phyloP scores from a whole-genome alignment of 2,329 filamentous ascomycete genomes.

The Pezicula neosporulosa region DNA sequence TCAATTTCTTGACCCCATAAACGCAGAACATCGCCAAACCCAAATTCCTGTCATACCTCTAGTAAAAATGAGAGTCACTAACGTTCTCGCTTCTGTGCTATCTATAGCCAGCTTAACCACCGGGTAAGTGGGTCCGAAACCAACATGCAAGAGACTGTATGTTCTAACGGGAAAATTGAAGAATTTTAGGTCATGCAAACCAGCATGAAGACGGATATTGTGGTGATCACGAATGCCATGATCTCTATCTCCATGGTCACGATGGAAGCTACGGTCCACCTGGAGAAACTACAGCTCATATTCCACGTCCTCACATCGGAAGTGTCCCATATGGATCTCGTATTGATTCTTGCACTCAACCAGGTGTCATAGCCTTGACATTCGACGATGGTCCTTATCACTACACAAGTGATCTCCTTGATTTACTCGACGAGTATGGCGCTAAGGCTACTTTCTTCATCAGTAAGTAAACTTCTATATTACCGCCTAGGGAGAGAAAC shows the following conservation, averaged over 20 bases:
- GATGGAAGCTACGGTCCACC: conserved; percentile 51
- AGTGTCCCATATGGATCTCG: conserved; percentile 49
- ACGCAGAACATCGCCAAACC: too few relatives aligned
- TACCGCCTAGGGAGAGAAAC: too few relatives aligned
- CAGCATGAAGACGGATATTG: conserved; percentile 45
- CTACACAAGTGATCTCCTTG: conserved; percentile 57
- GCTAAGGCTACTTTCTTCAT: conserved; percentile 58
- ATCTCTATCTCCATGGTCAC: conserved; percentile 53
- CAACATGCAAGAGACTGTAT: not conserved
- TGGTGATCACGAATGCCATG: conserved; percentile 55
- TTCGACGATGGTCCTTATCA: conserved; percentile 63
- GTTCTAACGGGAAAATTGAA: not conserved
- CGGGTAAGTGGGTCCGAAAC: too few relatives aligned
- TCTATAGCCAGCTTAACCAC: too few relatives aligned
- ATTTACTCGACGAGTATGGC: conserved; percentile 50
- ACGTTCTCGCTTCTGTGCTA: too few relatives aligned
- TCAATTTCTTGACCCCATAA: too few relatives aligned
- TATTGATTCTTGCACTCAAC: conserved; percentile 49
- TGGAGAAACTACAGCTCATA: conserved; percentile 47
- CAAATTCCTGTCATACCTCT: too few relatives aligned
- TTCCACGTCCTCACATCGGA: conserved; percentile 47
- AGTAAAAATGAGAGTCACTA: too few relatives aligned
- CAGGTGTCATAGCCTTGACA: conserved; percentile 59
- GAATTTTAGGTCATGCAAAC: not conserved
- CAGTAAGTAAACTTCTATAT: conserved; percentile 6